Conservation (phyloP, 768 basidiomycete species). For the Sistotremastrum suecicum region DNA sequence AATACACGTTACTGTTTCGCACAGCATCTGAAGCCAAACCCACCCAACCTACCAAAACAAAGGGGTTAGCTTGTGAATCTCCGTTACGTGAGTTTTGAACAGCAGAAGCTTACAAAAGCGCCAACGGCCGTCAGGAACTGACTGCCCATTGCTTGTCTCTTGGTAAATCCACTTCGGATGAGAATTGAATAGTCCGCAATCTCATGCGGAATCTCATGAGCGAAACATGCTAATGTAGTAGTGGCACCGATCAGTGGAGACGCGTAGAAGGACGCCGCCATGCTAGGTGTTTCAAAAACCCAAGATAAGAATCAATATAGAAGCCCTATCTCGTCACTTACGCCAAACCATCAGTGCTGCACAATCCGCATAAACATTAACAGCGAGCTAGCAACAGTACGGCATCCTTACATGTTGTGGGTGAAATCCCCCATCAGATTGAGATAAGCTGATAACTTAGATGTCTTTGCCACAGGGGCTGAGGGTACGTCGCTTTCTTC, state of each 20-base stretch:
- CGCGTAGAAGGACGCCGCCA: slow-evolving; percentile 97
- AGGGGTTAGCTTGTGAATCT: too few species aligned
- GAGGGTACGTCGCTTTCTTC: slow-evolving; percentile 9
- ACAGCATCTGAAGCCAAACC: too few species aligned
- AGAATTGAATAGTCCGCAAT: slow-evolving; percentile 96
- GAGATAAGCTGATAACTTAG: slow-evolving; percentile 81
- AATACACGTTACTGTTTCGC: too few species aligned
- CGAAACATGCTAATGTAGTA: slow-evolving; percentile 89
- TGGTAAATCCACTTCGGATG: slow-evolving; percentile 80
- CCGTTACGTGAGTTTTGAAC: too few species aligned
- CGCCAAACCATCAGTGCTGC: slow-evolving; percentile 86
- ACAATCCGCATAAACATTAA: background rate
- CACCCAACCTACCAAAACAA: too few species aligned
- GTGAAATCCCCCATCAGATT: slow-evolving; percentile 91
- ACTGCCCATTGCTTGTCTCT: slow-evolving; percentile 83
- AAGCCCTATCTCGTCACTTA: slow-evolving; percentile 23
- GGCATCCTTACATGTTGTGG: slow-evolving; percentile 65
- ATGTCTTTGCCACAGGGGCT: slow-evolving; percentile 17
- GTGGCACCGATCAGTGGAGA: slow-evolving; percentile 87
- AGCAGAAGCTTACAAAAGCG: slow-evolving; percentile 58
- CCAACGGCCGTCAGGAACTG: slow-evolving; percentile 88
- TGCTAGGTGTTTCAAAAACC: slow-evolving; percentile 28
- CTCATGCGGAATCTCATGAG: slow-evolving; percentile 92
- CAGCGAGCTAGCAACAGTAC: background rate
- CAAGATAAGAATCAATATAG: background rate